Evolutionary conservation across 2,329 filamentous ascomycete species (phyloP), one percentile per base, ranked within the genome.

Genomic region (Fusarium nematophilum): DNA sequence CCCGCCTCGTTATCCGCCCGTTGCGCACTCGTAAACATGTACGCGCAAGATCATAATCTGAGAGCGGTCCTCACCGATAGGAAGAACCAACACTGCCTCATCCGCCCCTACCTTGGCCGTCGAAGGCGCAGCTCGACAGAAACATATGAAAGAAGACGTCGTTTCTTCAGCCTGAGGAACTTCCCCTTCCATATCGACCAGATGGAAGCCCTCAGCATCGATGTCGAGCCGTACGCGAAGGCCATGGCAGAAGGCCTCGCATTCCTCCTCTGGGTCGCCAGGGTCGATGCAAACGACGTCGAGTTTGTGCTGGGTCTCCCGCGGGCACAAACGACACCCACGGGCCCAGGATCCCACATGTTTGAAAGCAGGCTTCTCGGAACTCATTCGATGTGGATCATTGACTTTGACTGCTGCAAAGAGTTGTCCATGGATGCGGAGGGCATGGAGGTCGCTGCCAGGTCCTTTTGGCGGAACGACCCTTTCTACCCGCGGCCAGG

Each of bases 211-310:
- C 64, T 85, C 0, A 66, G 61, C 0, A 66, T 85, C 0, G 58
- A 74, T 1, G 18, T 49, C 3, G 31, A 31, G 9, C 23, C 18
- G 2, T 84, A 82, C 56, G 78, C 80, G 0, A 47, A 48, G 2
- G 69, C 71, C 0, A 83, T 86, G 76, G 84, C 79, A 0, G 75
- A 81, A 4, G 73, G 78, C 0, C 73, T 86, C 0, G 82, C 83
- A 0, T 71, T 80, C 3, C 70, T 86, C 44, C 78, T 83, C 55
- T 87, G 81, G 83, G 38, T 62, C 2, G 78, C 73, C 0, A 57
- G 70, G 9, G 65, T 84, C 0, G 82, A 86, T 57, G 83, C 77
- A 1, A 80, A 80, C 29, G 83, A 85, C 38, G 75, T 87, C 3
- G 82, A 87, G 42, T 86, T 85, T 59, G 83, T 86, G 1, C 75